phyloP scores from a whole-genome alignment of 1,284 basidiomycete species.

The Vanrija humicola region DNA sequence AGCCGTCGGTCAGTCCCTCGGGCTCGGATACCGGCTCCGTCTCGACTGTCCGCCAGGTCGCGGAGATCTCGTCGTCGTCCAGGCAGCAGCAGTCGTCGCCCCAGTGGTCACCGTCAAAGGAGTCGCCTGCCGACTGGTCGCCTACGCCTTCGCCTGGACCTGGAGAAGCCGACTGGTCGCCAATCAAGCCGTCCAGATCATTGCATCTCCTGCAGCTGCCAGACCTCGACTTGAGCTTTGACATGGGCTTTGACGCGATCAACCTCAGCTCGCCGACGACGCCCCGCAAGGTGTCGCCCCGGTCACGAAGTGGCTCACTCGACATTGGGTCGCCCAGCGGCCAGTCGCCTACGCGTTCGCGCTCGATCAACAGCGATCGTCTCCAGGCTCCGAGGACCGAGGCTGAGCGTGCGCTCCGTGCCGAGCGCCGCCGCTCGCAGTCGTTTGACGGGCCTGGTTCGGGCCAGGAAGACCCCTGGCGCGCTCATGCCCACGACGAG shows the following conservation, averaged over 20 bases:
- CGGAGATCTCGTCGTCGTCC: neutral
- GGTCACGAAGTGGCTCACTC: slow-evolving; percentile 3
- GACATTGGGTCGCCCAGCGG: neutral
- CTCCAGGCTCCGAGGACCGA: neutral
- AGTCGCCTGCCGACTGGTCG: slow-evolving; percentile 4
- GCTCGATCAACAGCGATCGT: slow-evolving; percentile 3
- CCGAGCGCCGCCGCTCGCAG: slow-evolving; percentile 13
- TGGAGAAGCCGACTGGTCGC: slow-evolving; percentile 4
- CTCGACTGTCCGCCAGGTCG: slow-evolving; percentile 11
- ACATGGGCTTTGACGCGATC: slow-evolving; percentile 36
- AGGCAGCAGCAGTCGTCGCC: neutral
- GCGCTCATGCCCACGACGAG: slow-evolving; percentile 3
- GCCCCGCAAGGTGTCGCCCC: slow-evolving; percentile 14
- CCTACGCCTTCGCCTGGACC: slow-evolving; percentile 2
- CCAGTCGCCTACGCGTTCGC: neutral
- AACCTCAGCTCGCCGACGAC: slow-evolving; percentile 31
- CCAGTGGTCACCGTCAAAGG: neutral
- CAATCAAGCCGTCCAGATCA: slow-evolving; percentile 27
- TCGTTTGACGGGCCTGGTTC: slow-evolving; percentile 9
- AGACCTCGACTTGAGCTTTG: slow-evolving; percentile 45
- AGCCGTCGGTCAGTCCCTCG: slow-evolving; percentile 13
- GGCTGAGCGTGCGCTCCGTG: slow-evolving; percentile 3
- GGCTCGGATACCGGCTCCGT: slow-evolving; percentile 6
- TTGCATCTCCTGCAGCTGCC: slow-evolving; percentile 42
- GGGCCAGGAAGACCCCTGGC: slow-evolving; percentile 5